Base-by-base conservation (phyloP, 106 monocot genomes). In the Platanthera guangdongensis region DNA sequence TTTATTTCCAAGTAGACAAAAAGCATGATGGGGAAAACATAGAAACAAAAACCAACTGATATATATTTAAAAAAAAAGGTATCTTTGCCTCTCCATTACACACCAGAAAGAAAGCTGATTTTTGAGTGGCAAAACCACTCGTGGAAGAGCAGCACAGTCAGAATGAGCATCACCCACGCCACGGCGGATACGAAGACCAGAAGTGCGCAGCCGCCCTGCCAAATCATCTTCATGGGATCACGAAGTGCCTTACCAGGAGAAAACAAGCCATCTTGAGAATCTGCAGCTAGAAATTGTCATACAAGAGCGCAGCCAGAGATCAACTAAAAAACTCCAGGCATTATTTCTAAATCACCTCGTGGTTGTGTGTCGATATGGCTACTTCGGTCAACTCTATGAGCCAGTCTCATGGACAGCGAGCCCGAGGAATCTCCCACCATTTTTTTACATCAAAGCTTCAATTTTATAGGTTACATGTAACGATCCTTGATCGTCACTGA, bases 111-210 rank as follows among this genome's bases (percentile, higher is more conserved):
- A 63, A 88, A 87, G n/a, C 52, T 39, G 49, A 92, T 78, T 13
- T 90, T 82, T 68, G 95, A 90, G 50, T 76, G 87, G 78, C 95
- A 95, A 9, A 92, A 85, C 92, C 87, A 88, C 10, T 90, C 54
- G 25, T 90, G 90, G 65, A 92, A 92, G 57, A 82, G 55, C 78
- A 92, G 52, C 2, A 81, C 84, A 19, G 79, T 69, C n/a, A 92
- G 70, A 30, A 92, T 86, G 55, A 95, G 87, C 78, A 95, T 54
- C 80, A 88, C 82, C 95, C 92, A 95, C 3, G 81, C 57, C 19
- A 95, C 81, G 57, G 76, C 88, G 4, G 86, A 88, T 54, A 95
- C 86, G 51, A 95, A 80, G 16, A 87, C 65, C 78, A 92, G 49
- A 69, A 92, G 79, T 6, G 87, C 63, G 59, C 87, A 88, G 1